Evolutionary conservation across 2,329 filamentous ascomycete genomes (phyloP).

Genomic region (Boeremia exigua): DNA sequence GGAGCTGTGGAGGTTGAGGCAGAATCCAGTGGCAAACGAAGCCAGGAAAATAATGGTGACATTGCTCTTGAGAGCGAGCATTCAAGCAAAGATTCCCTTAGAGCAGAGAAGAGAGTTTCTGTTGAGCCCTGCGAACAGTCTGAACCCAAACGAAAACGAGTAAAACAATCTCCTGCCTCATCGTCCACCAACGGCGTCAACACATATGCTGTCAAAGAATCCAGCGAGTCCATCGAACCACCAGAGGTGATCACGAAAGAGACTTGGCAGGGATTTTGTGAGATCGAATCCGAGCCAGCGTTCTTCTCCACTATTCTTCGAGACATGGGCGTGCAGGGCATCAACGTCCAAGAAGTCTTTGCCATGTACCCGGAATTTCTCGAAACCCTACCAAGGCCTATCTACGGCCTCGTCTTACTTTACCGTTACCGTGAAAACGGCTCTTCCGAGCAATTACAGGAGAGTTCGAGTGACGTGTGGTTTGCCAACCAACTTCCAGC

Average conservation of each 20-base stretch:
- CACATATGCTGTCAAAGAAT: not conserved
- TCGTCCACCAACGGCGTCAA: not conserved
- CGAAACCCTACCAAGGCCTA: slow-evolving; percentile 35
- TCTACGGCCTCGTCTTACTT: slow-evolving; percentile 88
- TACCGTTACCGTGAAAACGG: slow-evolving; percentile 71
- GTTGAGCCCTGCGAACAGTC: not conserved
- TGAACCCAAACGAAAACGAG: slow-evolving; percentile 3
- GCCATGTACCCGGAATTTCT: slow-evolving; percentile 63
- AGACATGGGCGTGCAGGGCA: slow-evolving; percentile 75
- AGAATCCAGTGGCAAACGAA: not conserved
- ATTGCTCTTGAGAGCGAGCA: not conserved
- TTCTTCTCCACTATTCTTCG: slow-evolving; percentile 83
- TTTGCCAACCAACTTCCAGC: slow-evolving; percentile 83
- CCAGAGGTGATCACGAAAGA: slow-evolving; percentile 49
- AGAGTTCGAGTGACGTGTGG: slow-evolving; percentile 75
- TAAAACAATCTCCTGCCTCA: not conserved
- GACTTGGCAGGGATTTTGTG: slow-evolving; percentile 74
- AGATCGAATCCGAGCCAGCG: slow-evolving; percentile 90
- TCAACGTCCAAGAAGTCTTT: slow-evolving; percentile 79
- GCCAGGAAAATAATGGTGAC: not conserved
- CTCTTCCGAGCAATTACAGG: slow-evolving; percentile 56
- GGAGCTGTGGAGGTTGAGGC: not conserved
- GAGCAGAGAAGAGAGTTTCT: not conserved
- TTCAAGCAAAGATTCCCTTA: not conserved
- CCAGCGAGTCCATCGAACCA: slow-evolving; percentile 33